These are phyloP conservation scores for Pilatotrama ljubarskyi DNA, from an alignment of 768 basidiomycete genomes.

Conservation along the genomic window DNA sequence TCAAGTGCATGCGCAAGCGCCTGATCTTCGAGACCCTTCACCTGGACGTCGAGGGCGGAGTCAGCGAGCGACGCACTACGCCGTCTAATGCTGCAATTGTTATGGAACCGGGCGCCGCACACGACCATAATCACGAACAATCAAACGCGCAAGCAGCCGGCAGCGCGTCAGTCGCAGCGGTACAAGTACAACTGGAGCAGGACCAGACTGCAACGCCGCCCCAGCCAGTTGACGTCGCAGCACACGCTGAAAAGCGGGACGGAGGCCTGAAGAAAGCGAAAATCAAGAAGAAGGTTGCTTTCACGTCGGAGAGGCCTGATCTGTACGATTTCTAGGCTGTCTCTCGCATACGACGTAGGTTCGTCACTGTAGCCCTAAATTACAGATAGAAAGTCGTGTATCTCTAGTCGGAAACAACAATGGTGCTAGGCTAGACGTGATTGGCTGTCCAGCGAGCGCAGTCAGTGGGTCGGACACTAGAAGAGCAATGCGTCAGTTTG, in stretches of 20 bases:
- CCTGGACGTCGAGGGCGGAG: constrained; percentile 83
- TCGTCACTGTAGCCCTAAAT: constrained; percentile 17
- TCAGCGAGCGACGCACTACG: constrained; percentile 70
- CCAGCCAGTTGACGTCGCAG: background rate
- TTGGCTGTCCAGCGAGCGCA: no score
- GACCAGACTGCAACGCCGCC: constrained; percentile 4
- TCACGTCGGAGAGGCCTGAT: constrained; percentile 65
- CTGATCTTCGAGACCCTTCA: constrained; percentile 91
- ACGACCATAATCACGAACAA: constrained; percentile 20
- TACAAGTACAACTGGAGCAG: constrained; percentile 48
- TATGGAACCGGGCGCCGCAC: constrained; percentile 21
- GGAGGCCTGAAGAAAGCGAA: constrained; percentile 45
- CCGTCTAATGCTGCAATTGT: constrained; percentile 37
- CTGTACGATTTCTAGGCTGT: constrained; percentile 65
- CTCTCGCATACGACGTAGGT: background rate
- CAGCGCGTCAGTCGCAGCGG: constrained; percentile 34
- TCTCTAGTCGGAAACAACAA: background rate
- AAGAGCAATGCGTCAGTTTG: background rate
- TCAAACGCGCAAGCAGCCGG: background rate
- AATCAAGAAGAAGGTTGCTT: constrained; percentile 68
- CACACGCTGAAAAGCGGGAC: constrained; percentile 1
- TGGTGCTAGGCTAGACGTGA: background rate
- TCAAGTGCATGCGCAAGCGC: constrained; percentile 86
- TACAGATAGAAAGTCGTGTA: constrained; percentile 1
- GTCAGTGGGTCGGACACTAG: no score